Conservation (phyloP, 129 eudicot genomes). For the Flaveria sonorensis region DNA sequence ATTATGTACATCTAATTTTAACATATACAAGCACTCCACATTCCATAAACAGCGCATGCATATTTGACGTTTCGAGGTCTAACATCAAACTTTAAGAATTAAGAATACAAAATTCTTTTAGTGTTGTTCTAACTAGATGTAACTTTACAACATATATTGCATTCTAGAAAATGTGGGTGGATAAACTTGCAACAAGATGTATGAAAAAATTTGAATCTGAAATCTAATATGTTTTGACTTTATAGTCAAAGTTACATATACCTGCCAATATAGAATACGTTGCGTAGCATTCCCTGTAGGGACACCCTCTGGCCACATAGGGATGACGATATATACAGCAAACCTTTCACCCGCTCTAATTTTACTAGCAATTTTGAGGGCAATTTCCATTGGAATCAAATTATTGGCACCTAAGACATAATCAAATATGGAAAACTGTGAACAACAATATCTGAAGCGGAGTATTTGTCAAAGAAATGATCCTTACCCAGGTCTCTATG, state of each 20-base stretch:
- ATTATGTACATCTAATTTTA: background rate
- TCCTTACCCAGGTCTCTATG: slow-evolving; percentile 65
- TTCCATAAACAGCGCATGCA: slow-evolving; percentile 9
- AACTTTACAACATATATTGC: background rate
- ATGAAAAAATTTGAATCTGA: background rate
- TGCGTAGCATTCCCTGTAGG: slow-evolving; percentile 83
- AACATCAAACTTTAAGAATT: slow-evolving; percentile 4
- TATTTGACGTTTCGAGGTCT: background rate
- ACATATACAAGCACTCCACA: background rate
- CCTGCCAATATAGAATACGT: slow-evolving; percentile 91
- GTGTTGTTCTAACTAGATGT: background rate
- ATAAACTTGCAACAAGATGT: background rate
- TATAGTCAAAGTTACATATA: slow-evolving; percentile 10
- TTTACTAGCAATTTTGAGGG: slow-evolving; percentile 73
- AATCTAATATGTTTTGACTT: slow-evolving; percentile 4
- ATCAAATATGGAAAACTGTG: slow-evolving; percentile 9
- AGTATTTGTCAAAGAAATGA: slow-evolving; percentile 13
- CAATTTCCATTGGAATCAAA: slow-evolving; percentile 90
- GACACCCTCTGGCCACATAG: slow-evolving; percentile 99
- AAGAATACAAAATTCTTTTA: slow-evolving; percentile 3
- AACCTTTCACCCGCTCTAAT: slow-evolving; percentile 84
- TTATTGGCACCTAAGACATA: slow-evolving; percentile 75
- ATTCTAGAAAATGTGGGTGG: background rate
- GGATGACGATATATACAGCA: slow-evolving; percentile 80
- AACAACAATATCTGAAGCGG: slow-evolving; percentile 17